Evolutionary conservation across 208 protist genomes (phyloP).

Genomic region (Trypanosoma mega): DNA sequence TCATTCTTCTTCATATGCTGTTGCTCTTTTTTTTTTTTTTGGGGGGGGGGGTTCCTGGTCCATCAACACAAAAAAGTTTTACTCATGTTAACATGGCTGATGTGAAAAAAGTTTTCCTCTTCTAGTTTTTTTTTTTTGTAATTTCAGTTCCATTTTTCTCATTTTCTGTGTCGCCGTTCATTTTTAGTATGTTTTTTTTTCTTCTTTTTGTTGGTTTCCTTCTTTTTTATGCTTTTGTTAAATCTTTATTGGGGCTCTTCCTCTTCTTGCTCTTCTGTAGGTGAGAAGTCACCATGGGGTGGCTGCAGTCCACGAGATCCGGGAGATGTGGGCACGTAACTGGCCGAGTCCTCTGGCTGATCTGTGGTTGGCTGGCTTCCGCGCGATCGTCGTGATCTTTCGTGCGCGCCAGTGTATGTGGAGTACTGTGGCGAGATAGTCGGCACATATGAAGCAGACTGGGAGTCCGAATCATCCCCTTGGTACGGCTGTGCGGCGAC

Average conservation of each 20-base stretch:
- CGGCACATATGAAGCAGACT: constrained; percentile 29
- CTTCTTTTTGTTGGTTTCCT: neutral
- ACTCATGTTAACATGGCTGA: too few relatives aligned
- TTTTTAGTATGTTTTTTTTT: neutral
- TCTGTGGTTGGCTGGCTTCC: neutral
- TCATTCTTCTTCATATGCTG: neutral
- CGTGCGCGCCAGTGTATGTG: constrained; percentile 4
- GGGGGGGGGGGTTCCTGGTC: too few relatives aligned
- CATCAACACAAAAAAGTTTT: too few relatives aligned
- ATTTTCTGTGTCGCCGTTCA: neutral
- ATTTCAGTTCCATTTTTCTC: neutral
- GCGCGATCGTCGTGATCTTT: neutral
- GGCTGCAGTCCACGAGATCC: constrained; percentile 10
- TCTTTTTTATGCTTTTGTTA: constrained; percentile 10
- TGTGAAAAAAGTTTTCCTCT: too few relatives aligned
- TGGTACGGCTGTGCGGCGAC: constrained; percentile 23
- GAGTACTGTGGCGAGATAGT: constrained; percentile 21
- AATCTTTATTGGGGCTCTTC: constrained; percentile 6
- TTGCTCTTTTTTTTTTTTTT: too few relatives aligned
- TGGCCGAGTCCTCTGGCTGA: constrained; percentile 6
- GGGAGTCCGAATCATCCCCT: constrained; percentile 13
- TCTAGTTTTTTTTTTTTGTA: too few relatives aligned
- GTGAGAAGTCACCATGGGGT: constrained; percentile 48
- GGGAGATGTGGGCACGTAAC: constrained; percentile 30
- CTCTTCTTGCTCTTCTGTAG: constrained; percentile 59